Base-by-base conservation (phyloP, 163 green algal species). In the Scenedesmus sp. region DNA sequence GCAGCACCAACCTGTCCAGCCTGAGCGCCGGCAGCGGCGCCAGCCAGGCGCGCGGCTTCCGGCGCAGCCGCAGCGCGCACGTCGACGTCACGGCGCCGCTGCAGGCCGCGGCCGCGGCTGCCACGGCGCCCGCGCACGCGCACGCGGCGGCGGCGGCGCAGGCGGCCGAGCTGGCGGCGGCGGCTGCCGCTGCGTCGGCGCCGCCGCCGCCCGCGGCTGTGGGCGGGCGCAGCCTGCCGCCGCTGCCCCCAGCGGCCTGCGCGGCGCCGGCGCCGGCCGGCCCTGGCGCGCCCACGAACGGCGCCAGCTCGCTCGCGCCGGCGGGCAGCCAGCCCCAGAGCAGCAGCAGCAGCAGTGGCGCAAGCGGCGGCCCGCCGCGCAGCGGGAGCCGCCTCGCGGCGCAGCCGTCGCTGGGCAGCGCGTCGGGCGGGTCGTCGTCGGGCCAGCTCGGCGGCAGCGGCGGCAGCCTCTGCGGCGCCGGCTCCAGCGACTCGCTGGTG, bases 201-300 rank as follows among this genome's bases (percentile, higher is more conserved):
- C n/a, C n/a, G n/a, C n/a, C n/a, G n/a, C n/a, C n/a, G n/a, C n/a
- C n/a, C n/a, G n/a, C n/a, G n/a, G n/a, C n/a, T n/a, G n/a, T n/a
- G 33, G 63, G 65, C 65, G 29, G 29, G 36, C 7, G 67, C 67
- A 77, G 67, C 26, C 39, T 44, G 15, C 44, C 42, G 3, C 44
- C 42, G 13, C 42, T 39, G n/a, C 14, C 24, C 5, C 44, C 63
- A 13, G 42, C 7, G 7, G 39, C 39, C 53, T 29, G 24, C 53
- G 6, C 22, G 24, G 53, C n/a, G 14, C 22, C 14, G 53, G 6
- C 14, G 10, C 9, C n/a, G 6, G 53, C 24, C n/a, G 6, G n/a
- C 24, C 53, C n/a, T 60, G 53, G 53, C n/a, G 53, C 9, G 6
- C 39, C 6, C 39, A 10, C 10, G n/a, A n/a, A n/a, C 14, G 53